Base-by-base conservation (phyloP, 2,329 filamentous ascomycete genomes). In the Aspergillus pseudoterreus region DNA sequence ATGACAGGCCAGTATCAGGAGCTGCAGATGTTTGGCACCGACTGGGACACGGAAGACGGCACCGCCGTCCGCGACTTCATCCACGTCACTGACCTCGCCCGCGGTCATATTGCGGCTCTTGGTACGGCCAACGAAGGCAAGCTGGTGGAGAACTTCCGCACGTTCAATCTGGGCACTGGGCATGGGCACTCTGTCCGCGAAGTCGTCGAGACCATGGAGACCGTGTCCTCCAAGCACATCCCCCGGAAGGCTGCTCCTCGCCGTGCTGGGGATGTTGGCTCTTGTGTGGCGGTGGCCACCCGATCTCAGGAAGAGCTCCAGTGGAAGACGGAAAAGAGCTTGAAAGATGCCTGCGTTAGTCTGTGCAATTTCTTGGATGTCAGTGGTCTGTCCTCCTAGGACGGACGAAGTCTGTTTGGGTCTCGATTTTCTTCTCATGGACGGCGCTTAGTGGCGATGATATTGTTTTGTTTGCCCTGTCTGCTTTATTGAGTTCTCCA, bases 21-120 rank as follows among this genome's bases (percentile, higher is more conserved):
- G 42, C 71, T 86, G n/a, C 75, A 81, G 45, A 78, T 87, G 48
- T 87, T 83, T 56, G 84, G 84, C 6, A 77, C 75, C 2, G 82
- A 87, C 65, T 87, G 83, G 78, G 76, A 83, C 50, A 87, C 84
- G 0, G 71, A 75, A 4, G 84, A 87, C 58, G 84, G 84, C 14
- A 86, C 84, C 0, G 82, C 83, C 1, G 77, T 87, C 38, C 80
- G 84, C 39, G 84, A 87, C 65, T 87, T 85, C 62, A 85, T 87
- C 56, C 84, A 87, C 58, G 84, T 86, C 35, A 80, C 78, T 14
- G 84, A 87, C 65, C 75, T 87, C 42, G 83, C 83, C 5, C 74
- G 79, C 39, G 84, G 71, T 4, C 84, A 87, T 66, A 77, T 86
- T 35, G 82, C 83, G 6, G 84, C 84, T 1, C 71, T 85, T 19